Base-by-base conservation (phyloP, 371 early-diverging fungal species). In the Syncephalis plumigaleata region DNA sequence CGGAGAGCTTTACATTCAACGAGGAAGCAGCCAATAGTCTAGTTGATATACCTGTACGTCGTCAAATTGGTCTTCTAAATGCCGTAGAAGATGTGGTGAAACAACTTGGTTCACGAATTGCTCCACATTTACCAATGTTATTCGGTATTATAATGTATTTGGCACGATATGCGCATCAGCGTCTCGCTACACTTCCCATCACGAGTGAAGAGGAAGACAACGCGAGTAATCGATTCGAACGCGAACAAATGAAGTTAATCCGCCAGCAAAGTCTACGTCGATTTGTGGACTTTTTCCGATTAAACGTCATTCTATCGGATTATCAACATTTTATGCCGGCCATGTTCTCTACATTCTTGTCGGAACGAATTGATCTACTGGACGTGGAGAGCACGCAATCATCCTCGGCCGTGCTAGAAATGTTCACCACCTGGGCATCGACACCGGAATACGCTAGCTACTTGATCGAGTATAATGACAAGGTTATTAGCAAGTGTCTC, bases 331-430 rank as follows among this genome's bases (percentile, higher is more conserved):
- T 81, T 54, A 57, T 90, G 8, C 67, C 71, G 3, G 67, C 71
- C 39, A 76, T 95, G 57, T 91, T 77, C 54, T 52, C 61, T 11
- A 57, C 71, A 0, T 75, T 79, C 42, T 67, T 97, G 25, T 58
- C 68, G 15, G 67, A 79, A 15, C 77, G 88, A 20, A 50, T 97
- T n/a, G 59, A 66, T 17, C 70, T 61, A 5, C 59, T 95, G 22
- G 71, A 71, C 16, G 55, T 58, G 7, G 95, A 95, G 52, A 84
- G 82, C 54, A 79, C 89, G 1, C 92, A 93, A 56, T 72, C 79
- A 37, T 69, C 87, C 1, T 80, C 87, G 1, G 70, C 84, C 0
- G 58, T 91, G 7, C 57, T 91, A 60, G 73, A 75, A 39, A 59
- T 97, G 38, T 72, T 95, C 43, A 58, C 59, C 2, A 60, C 75